Evolutionary conservation across 2,329 filamentous ascomycete genomes (phyloP), one percentile per base, ranked within the genome.

Genomic region (Leptographium wingfieldii): DNA sequence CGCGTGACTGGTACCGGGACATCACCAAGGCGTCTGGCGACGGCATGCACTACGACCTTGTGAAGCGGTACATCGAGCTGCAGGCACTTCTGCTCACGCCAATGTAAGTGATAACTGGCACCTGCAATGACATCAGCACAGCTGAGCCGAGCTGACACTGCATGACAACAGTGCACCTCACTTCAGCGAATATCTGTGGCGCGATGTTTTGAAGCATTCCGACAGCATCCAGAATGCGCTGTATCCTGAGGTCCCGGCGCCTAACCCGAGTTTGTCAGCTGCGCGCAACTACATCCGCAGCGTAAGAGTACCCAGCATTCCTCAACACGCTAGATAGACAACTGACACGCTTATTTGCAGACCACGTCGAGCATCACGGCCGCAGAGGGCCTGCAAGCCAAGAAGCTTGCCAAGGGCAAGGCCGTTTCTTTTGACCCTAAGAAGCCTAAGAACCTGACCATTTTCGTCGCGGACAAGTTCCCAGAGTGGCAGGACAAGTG

Each of bases 131-230:
- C 7, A 25, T 4, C 19, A n/a, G 10, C 22, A 19, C 27, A 16
- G 19, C 19, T 11, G 3, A 11, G 11, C 40, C 14, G 16, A 31
- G 35, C 57, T 58, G 46, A 58, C 57, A 59, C 22, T 25, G 43
- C 19, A 46, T n/a, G 10, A 27, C 22, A 27, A 53, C 10, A 60
- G 59, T 46, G 86, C 92, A 2, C 92, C 94, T 61, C 94, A 99
- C 74, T 97, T 91, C 87, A 80, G 90, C 55, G 94, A 99, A 70
- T 88, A 95, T 73, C 84, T 99, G 70, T 97, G 91, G 90, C 83
- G 88, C 59, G 92, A 97, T 73, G 84, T 97, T 2, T 83, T 99
- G 62, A 83, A 87, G 70, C 54, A 60, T 49, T 22, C 35, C 43
- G 35, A 46, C 33, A 58, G 52, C 9, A 83, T 99, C 67, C 92